Evolutionary conservation across 2,329 filamentous ascomycete genomes (phyloP).

Genomic region (Trichophyton verrucosum): DNA sequence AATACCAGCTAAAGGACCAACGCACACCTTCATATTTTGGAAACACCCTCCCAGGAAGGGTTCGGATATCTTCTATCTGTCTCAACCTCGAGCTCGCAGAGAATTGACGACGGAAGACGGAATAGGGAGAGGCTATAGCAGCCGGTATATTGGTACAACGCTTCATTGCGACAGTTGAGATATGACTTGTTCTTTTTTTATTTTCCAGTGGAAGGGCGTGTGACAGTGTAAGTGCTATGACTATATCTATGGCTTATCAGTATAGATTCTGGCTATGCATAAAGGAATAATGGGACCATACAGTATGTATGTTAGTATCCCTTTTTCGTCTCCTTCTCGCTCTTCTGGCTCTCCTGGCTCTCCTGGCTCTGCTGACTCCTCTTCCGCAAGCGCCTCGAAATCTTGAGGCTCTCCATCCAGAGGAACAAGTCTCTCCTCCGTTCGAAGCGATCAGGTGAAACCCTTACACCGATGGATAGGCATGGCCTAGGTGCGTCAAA

Average conservation of each 20-base stretch:
- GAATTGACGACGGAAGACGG: slow-evolving; percentile 25
- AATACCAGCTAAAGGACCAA: slow-evolving; percentile 4
- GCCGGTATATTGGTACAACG: not conserved
- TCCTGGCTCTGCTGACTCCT: not conserved
- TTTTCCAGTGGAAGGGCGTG: not conserved
- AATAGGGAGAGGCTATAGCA: not conserved
- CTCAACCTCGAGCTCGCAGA: slow-evolving; percentile 27
- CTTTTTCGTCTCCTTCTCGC: not conserved
- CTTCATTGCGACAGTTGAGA: not conserved
- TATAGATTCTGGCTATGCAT: not conserved
- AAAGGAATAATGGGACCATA: not conserved
- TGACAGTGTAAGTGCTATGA: not conserved
- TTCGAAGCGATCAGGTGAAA: not conserved
- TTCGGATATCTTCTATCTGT: slow-evolving; percentile 35
- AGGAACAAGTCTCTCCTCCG: not conserved
- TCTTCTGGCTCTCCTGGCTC: not conserved
- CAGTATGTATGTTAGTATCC: not conserved
- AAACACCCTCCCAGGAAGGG: slow-evolving; percentile 40
- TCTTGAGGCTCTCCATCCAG: not conserved
- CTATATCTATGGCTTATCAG: not conserved
- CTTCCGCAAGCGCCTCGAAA: too few relatives aligned
- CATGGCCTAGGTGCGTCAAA: not conserved
- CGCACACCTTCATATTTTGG: slow-evolving; percentile 51
- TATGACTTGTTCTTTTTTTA: not conserved
- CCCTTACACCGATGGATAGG: not conserved